These are phyloP conservation scores for Geotrichum fermentans DNA, from an alignment of 1,139 yeast genomes.

Conservation along the genomic window DNA sequence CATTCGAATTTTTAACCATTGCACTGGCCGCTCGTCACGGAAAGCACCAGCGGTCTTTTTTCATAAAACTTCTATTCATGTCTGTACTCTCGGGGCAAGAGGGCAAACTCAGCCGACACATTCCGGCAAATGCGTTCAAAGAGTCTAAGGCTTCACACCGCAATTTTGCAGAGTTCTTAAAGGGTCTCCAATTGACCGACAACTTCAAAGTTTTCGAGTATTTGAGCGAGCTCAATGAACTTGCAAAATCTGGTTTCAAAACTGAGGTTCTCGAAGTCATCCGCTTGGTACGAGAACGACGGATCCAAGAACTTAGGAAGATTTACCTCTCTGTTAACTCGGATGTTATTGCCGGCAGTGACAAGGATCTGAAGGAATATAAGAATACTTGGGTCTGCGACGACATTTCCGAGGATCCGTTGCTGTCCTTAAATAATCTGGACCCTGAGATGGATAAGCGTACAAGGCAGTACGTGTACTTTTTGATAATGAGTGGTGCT, in stretches of 20 bases:
- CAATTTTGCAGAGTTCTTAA: neutral
- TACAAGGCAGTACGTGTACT: conserved; percentile 13
- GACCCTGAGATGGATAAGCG: neutral
- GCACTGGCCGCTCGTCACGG: conserved; percentile 23
- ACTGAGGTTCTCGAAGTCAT: conserved; percentile 7
- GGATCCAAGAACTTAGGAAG: conserved; percentile 5
- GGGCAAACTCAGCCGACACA: conserved; percentile 7
- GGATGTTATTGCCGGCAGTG: neutral
- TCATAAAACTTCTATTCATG: conserved; percentile 22
- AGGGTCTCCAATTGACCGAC: neutral
- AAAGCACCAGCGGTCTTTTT: conserved; percentile 12
- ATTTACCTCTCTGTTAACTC: conserved; percentile 11
- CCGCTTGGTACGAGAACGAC: conserved; percentile 10
- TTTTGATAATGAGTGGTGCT: conserved; percentile 7
- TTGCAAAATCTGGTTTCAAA: neutral
- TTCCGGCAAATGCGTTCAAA: conserved; percentile 10
- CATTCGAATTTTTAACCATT: conserved; percentile 26
- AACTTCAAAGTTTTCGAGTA: too few species aligned
- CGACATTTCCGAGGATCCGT: neutral
- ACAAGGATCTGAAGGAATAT: neutral
- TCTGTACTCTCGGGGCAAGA: conserved; percentile 20
- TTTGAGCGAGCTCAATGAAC: too few species aligned
- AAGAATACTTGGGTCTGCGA: too few species aligned
- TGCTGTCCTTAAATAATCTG: too few species aligned
- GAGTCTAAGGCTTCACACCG: neutral